Evolutionary conservation across 1,284 basidiomycete genomes (phyloP).

Genomic region (Tetrapyrgos nigripes): DNA sequence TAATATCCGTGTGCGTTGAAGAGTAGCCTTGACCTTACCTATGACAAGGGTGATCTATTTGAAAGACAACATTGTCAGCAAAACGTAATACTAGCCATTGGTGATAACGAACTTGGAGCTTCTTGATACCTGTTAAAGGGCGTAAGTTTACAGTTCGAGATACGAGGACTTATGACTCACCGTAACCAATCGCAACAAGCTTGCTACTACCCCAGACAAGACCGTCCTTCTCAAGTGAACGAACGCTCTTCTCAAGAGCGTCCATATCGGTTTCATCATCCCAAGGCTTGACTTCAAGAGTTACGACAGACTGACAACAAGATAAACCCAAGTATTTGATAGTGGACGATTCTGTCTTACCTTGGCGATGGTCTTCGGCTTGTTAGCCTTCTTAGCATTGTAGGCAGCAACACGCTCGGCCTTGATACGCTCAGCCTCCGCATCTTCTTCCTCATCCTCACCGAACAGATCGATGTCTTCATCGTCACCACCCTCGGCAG

Average conservation of each 20-base stretch:
- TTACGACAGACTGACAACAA: conserved; percentile 82
- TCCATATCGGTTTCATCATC: conserved; percentile 99
- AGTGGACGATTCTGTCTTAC: conserved; percentile 45
- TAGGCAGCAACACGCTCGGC: conserved; percentile 95
- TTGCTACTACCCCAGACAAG: conserved; percentile 95
- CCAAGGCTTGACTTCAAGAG: conserved; percentile 98
- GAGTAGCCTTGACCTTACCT: conserved; percentile 59
- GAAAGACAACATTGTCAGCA: neutral
- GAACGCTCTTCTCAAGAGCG: conserved; percentile 83
- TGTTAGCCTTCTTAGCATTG: conserved; percentile 91
- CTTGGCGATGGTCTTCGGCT: conserved; percentile 91
- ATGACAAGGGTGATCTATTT: conserved; percentile 93
- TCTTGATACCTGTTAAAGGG: conserved; percentile 59
- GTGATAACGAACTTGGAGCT: conserved; percentile 83
- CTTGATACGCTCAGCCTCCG: conserved; percentile 94
- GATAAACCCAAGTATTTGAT: conserved; percentile 18
- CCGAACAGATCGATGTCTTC: conserved; percentile 95
- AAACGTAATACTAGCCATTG: neutral
- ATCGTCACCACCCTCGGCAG: conserved; percentile 83
- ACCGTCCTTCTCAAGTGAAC: conserved; percentile 90
- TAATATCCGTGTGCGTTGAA: conserved; percentile 12
- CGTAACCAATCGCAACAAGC: conserved; percentile 94
- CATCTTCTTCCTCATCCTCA: conserved; percentile 91
- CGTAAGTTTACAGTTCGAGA: neutral
- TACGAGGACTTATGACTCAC: conserved; percentile 36